Conservation (phyloP, 164 flowering plant species). For the Sedum album region DNA sequence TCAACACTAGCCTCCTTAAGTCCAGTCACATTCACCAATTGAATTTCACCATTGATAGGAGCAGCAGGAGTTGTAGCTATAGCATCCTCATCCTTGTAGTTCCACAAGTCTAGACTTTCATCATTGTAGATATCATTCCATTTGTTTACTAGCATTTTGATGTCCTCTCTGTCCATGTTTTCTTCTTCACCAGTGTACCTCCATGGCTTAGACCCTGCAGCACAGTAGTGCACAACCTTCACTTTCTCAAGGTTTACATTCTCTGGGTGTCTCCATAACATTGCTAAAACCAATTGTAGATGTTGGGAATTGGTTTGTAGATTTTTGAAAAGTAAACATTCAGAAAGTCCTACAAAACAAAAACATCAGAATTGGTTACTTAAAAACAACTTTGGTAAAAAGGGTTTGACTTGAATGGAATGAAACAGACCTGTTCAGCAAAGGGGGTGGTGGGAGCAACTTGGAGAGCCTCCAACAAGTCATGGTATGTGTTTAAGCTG, state of each 20-base stretch:
- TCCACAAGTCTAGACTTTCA: slow-evolving; percentile 1
- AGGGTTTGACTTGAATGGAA: too few species aligned
- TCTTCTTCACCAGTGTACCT: slow-evolving; percentile 9
- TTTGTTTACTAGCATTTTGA: slow-evolving; percentile 7
- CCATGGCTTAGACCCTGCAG: slow-evolving; percentile 15
- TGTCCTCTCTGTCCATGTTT: slow-evolving; percentile 10
- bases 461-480: slow-evolving; percentile 6
- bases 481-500: slow-evolving; percentile 6
- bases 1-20: too few species aligned
- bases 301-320: slow-evolving; percentile 25
- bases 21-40: background rate
- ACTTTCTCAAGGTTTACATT: slow-evolving; percentile 21
- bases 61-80: background rate
- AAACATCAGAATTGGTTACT: too few species aligned
- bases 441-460: slow-evolving; percentile 11
- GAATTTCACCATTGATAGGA: too few species aligned
- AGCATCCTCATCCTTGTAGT: background rate
- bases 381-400: too few species aligned
- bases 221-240: slow-evolving; percentile 29
- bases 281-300: slow-evolving; percentile 28
- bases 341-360: slow-evolving; percentile 13
- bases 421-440: slow-evolving; percentile 12
- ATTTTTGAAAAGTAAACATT: slow-evolving; percentile 21
- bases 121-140: slow-evolving; percentile 9
- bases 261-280: slow-evolving; percentile 34